phyloP scores from a whole-genome alignment of 106 monocot species.

The Dendrobium nobile region DNA sequence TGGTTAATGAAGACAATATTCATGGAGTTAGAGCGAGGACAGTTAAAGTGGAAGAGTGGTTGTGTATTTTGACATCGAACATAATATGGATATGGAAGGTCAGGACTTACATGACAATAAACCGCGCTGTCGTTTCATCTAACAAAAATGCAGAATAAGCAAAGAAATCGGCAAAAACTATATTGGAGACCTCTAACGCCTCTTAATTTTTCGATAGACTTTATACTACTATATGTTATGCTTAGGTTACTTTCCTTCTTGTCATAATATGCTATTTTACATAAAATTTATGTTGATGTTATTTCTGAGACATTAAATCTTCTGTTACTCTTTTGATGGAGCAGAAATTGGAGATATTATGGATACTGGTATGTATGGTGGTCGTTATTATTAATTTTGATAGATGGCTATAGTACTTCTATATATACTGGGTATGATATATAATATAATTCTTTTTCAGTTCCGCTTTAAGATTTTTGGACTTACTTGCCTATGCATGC shows the following conservation, averaged over 20 bases:
- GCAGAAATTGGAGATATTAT: conserved; percentile 96
- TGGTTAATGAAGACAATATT: too few relatives aligned
- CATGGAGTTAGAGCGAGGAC: too few relatives aligned
- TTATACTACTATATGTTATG: background rate
- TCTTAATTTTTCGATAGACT: background rate
- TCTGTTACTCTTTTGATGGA: conserved; percentile 3
- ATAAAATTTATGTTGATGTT: background rate
- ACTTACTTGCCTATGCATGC: conserved; percentile 84
- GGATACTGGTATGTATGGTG: conserved; percentile 97
- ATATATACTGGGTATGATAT: conserved; percentile 96
- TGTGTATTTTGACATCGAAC: too few relatives aligned
- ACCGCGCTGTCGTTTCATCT: background rate
- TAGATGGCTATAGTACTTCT: conserved; percentile 93
- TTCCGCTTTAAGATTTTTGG: conserved; percentile 96
- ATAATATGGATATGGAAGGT: too few relatives aligned
- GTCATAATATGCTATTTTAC: background rate
- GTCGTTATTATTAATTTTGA: conserved; percentile 89
- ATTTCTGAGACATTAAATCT: background rate
- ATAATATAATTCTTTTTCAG: conserved; percentile 97
- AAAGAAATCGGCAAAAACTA: background rate
- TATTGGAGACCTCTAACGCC: background rate
- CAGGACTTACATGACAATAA: too few relatives aligned
- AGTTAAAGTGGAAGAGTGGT: too few relatives aligned
- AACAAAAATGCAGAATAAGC: background rate
- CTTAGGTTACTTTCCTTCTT: background rate